A percentile compares a stretch with the other conserved stretches of the same genome.
These are phyloP conservation scores for Fraxinus paxiana DNA, from an alignment of 305 asterid genomes.

Conservation along the genomic window DNA sequence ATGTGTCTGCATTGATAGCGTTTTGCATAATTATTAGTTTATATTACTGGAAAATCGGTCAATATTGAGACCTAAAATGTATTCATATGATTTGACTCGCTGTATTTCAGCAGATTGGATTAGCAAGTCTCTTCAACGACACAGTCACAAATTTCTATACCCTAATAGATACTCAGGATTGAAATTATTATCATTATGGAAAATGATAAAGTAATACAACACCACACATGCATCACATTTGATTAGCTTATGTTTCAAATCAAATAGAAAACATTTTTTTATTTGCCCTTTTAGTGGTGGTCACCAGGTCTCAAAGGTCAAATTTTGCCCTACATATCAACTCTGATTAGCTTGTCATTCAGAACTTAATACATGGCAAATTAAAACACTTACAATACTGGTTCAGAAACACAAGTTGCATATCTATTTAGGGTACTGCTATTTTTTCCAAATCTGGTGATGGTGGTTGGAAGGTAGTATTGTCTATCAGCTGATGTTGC, in stretches of 20 bases:
- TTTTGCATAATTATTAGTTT: not conserved
- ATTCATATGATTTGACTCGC: not conserved
- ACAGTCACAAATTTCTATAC: not conserved
- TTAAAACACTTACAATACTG: not conserved
- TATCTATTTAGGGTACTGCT: not conserved
- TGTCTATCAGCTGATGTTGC: not conserved
- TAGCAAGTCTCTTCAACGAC: not conserved
- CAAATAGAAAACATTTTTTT: not conserved
- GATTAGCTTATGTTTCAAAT: not conserved
- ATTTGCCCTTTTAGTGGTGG: not conserved
- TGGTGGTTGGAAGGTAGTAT: not conserved
- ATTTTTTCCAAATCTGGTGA: not conserved
- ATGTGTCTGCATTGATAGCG: not conserved
- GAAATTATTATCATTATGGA: not conserved
- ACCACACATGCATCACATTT: not conserved
- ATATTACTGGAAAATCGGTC: not conserved
- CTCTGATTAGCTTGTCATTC: not conserved
- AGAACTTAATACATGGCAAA: not conserved
- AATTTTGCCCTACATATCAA: not conserved
- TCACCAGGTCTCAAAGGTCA: not conserved
- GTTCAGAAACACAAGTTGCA: not conserved
- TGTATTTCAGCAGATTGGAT: not conserved
- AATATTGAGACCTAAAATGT: not conserved
- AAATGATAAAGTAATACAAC: constrained; percentile 2
- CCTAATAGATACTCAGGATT: not conserved